Conservation (phyloP, 768 basidiomycete genomes). For the Terana coerulea region DNA sequence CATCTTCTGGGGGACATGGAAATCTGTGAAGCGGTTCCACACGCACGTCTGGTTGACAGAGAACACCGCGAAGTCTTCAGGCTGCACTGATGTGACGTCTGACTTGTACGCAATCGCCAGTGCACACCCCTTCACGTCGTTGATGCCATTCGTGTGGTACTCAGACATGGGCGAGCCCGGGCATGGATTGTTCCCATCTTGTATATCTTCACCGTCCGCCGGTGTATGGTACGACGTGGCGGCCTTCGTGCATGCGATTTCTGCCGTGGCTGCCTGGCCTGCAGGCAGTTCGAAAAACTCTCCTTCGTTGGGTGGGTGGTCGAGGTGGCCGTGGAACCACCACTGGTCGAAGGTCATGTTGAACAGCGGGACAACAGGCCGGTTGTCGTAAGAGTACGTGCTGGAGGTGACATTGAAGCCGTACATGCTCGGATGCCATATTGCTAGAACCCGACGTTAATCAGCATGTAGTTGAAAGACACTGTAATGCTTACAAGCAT, state of each 20-base stretch:
- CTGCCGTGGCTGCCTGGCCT: conserved; percentile 47
- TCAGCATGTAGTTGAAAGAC: background rate
- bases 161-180: conserved; percentile 38
- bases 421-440: conserved; percentile 57
- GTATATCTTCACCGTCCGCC: conserved; percentile 47
- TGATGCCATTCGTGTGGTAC: conserved; percentile 52
- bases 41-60: conserved; percentile 67
- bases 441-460: conserved; percentile 34
- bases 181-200: conserved; percentile 48
- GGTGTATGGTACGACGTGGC: conserved; percentile 55
- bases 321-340: conserved; percentile 48
- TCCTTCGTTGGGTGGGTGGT: conserved; percentile 26
- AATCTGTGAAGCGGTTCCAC: conserved; percentile 59
- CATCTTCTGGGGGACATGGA: conserved; percentile 55
- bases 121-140: conserved; percentile 32
- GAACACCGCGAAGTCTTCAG: conserved; percentile 63
- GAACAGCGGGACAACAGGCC: conserved; percentile 44
- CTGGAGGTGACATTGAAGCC: conserved; percentile 63
- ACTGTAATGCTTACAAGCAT: conserved; percentile 1
- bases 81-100: conserved; percentile 46
- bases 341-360: conserved; percentile 38
- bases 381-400: conserved; percentile 59
- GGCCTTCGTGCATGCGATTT: conserved; percentile 58
- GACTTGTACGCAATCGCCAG: conserved; percentile 67
- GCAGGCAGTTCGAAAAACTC: conserved; percentile 46